Base-by-base conservation (phyloP, 495 filamentous ascomycete species). In the Aspergillus ostianus region DNA sequence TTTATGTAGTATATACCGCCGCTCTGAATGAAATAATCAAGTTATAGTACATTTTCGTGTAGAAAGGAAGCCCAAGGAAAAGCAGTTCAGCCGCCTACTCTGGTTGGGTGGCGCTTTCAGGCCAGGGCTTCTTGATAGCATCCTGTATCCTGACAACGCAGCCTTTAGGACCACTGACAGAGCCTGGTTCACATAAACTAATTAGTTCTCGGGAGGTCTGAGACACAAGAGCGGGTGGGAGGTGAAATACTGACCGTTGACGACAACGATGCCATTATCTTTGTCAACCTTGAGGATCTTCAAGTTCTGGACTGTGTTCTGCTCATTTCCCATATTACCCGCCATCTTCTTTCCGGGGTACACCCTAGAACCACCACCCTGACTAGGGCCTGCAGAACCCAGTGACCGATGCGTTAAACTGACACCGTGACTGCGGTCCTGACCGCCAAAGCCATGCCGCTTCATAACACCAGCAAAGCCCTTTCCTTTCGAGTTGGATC, bases 401-500 rank as follows among this genome's bases (percentile, higher is more conserved):
- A 97, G 88, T 3, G 89, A 86, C 67, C 94, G 83, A 79, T 98
- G 94, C 51, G 88, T 91, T 75, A 90, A 83, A 66, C 93, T 97
- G 65, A 92, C 91, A 83, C 94, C 94, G 77, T 98, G 94, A 66
- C 88, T 92, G 54, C 92, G 91, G 62, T 87, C 88, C 78, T 98
- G 94, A 61, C 94, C 94, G 18, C 75, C 65, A 68, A 91, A 98
- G 0, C 92, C 92, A 67, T 91, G 88, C 60, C 90, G 80, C 84
- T 98, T 98, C 93, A 98, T 98, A 57, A 91, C 94, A 82, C 94
- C 94, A 6, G 89, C 90, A 75, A 96, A 98, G 0, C 93, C 94
- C 80, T 89, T 92, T 30, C 94, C 94, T 69, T 87, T 84, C 51
- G 84, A 86, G 67, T 87, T 86, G 21, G 85, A 87, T 68, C 87